These are phyloP conservation scores for Nitzschia sp. DNA, from an alignment of 108 stramenopile species.

Conservation along the genomic window DNA sequence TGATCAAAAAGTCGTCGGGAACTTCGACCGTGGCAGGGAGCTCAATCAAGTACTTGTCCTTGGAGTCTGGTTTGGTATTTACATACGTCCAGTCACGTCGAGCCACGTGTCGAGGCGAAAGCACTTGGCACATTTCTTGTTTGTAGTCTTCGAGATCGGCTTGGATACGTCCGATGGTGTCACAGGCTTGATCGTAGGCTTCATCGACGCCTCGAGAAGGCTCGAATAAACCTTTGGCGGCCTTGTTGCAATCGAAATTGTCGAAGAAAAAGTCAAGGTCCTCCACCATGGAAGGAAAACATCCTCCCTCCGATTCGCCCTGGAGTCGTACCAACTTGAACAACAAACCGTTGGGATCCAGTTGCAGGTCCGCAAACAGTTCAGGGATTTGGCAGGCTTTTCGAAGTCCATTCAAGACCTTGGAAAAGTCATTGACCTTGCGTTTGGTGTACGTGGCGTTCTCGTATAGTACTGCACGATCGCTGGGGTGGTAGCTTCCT, in stretches of 20 bases:
- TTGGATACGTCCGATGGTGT: conserved; percentile 68
- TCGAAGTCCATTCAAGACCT: conserved; percentile 75
- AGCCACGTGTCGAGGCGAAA: conserved; percentile 45
- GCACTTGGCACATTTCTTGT: conserved; percentile 72
- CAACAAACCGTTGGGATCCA: conserved; percentile 64
- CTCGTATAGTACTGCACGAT: conserved; percentile 96
- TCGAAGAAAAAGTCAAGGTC: conserved; percentile 89
- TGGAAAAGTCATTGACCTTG: conserved; percentile 91
- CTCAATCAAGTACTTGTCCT: conserved; percentile 96
- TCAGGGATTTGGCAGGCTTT: conserved; percentile 67
- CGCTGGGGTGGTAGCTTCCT: conserved; percentile 82
- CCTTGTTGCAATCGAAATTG: conserved; percentile 90
- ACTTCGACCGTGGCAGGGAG: conserved; percentile 81
- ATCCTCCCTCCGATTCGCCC: conserved; percentile 73
- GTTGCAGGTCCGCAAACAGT: conserved; percentile 69
- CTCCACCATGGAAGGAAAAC: conserved; percentile 85
- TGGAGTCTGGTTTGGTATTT: conserved; percentile 84
- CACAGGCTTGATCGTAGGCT: conserved; percentile 91
- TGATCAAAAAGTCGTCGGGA: conserved; percentile 82
- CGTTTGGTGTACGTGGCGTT: conserved; percentile 85
- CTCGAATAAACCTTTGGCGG: conserved; percentile 83
- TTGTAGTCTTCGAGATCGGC: conserved; percentile 81
- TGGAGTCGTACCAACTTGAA: conserved; percentile 61
- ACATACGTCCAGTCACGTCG: conserved; percentile 77
- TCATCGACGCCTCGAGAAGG: conserved; percentile 88